Conservation (phyloP, 805 yeast genomes). For the Hanseniaspora pseudoguilliermondii region DNA sequence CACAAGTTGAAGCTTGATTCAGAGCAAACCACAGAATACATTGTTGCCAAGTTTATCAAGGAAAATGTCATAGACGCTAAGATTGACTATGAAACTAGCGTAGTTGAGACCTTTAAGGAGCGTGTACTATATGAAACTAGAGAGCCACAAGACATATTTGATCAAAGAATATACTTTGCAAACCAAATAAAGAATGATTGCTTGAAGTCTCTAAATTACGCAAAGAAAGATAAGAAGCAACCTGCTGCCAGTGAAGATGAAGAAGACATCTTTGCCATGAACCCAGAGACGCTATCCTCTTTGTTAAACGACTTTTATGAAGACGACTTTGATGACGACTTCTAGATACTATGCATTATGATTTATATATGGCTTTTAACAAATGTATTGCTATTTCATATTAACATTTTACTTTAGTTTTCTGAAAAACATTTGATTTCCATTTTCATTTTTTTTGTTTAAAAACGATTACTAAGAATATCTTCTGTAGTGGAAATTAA, state of each 20-base stretch:
- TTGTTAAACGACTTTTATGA: slow-evolving; percentile 25
- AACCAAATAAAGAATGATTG: slow-evolving; percentile 80
- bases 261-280: slow-evolving; percentile 13
- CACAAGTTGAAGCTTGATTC: slow-evolving; percentile 81
- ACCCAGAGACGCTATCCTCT: slow-evolving; percentile 11
- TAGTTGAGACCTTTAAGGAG: slow-evolving; percentile 79
- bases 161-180: slow-evolving; percentile 88
- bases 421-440: too few relatives aligned
- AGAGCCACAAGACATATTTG: slow-evolving; percentile 76
- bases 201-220: slow-evolving; percentile 91
- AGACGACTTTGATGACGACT: slow-evolving; percentile 20
- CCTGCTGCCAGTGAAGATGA: slow-evolving; percentile 17
- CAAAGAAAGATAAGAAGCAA: slow-evolving; percentile 28
- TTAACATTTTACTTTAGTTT: too few relatives aligned
- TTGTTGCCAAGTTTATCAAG: slow-evolving; percentile 89
- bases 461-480: too few relatives aligned
- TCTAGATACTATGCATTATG: not conserved
- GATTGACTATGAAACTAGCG: slow-evolving; percentile 81
- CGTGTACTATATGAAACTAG: slow-evolving; percentile 76
- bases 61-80: slow-evolving; percentile 96
- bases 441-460: not conserved
- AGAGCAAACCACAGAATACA: slow-evolving; percentile 92
- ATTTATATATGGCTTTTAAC: not conserved
- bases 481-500: too few relatives aligned
- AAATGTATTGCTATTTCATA: too few relatives aligned